Evolutionary conservation across 1,284 basidiomycete species (phyloP).

Genomic region (Inonotus obliquus): DNA sequence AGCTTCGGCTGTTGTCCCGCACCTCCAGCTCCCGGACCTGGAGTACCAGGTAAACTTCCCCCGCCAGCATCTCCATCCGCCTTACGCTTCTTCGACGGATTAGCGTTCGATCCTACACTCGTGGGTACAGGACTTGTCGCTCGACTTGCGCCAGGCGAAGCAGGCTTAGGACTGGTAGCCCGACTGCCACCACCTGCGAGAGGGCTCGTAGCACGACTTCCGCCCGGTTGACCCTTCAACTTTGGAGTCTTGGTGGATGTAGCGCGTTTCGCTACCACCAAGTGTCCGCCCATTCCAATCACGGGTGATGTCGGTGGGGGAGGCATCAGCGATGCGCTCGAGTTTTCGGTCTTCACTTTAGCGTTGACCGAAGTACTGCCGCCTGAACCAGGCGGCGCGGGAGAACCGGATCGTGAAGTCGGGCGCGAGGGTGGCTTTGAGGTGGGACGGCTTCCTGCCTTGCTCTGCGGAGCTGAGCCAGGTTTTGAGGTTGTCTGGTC

Average conservation of each 20-base stretch:
- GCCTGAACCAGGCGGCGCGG: slow-evolving; percentile 8
- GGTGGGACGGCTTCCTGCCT: slow-evolving; percentile 1
- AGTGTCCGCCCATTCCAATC: slow-evolving; percentile 59
- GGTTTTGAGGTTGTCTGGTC: slow-evolving; percentile 23
- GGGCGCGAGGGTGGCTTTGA: slow-evolving; percentile 12
- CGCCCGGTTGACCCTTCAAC: slow-evolving; percentile 23
- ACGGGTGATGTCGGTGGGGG: slow-evolving; percentile 33
- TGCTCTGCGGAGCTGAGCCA: background rate
- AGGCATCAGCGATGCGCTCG: background rate
- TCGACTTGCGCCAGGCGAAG: slow-evolving; percentile 22
- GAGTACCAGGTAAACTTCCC: slow-evolving; percentile 21
- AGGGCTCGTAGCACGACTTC: slow-evolving; percentile 43
- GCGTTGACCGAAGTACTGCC: background rate
- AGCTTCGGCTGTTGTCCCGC: slow-evolving; percentile 37
- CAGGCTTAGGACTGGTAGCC: slow-evolving; percentile 22
- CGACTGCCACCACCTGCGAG: slow-evolving; percentile 26
- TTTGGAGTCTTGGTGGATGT: slow-evolving; percentile 70
- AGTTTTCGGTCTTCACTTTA: slow-evolving; percentile 12
- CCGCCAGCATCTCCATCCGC: slow-evolving; percentile 45
- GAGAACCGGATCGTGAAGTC: slow-evolving; percentile 9
- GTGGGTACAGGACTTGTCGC: slow-evolving; percentile 31
- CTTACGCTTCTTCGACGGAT: slow-evolving; percentile 57
- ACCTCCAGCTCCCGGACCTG: slow-evolving; percentile 25
- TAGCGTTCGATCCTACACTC: slow-evolving; percentile 2
- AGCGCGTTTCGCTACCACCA: slow-evolving; percentile 75